These are phyloP conservation scores for Hansenula anomala DNA, from an alignment of 1,139 yeast genomes.

Conservation along the genomic window DNA sequence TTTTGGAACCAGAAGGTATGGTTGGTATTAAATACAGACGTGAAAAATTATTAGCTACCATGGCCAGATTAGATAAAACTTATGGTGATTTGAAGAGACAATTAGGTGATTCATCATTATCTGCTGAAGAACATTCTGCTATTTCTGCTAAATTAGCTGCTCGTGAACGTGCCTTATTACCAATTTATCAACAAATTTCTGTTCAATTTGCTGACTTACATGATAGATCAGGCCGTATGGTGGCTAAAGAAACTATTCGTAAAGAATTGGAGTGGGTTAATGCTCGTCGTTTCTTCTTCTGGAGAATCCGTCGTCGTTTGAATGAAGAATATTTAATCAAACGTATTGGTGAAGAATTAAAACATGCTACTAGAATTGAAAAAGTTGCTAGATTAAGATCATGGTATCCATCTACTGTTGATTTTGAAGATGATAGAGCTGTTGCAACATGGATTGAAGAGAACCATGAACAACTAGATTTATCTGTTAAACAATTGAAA, in stretches of 20 bases:
- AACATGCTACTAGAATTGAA: slow-evolving; percentile 66
- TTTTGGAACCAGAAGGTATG: slow-evolving; percentile 98
- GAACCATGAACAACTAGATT: slow-evolving; percentile 60
- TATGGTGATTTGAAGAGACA: slow-evolving; percentile 65
- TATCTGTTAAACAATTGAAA: slow-evolving; percentile 59
- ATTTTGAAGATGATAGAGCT: slow-evolving; percentile 67
- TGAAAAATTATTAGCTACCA: slow-evolving; percentile 82
- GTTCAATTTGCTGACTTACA: slow-evolving; percentile 97
- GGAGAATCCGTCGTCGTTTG: slow-evolving; percentile 96
- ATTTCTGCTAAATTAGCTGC: slow-evolving; percentile 62
- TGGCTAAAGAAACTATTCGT: slow-evolving; percentile 87
- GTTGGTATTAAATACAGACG: slow-evolving; percentile 97
- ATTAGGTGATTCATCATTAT: slow-evolving; percentile 45
- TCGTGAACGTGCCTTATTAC: slow-evolving; percentile 77
- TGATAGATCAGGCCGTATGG: slow-evolving; percentile 96
- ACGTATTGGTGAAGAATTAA: slow-evolving; percentile 63
- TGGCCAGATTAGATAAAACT: slow-evolving; percentile 80
- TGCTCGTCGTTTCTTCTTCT: slow-evolving; percentile 95
- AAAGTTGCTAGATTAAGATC: slow-evolving; percentile 83
- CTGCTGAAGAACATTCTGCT: slow-evolving; percentile 62
- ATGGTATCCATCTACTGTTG: slow-evolving; percentile 74
- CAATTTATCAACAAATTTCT: slow-evolving; percentile 87
- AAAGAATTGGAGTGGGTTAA: slow-evolving; percentile 82
- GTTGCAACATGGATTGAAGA: slow-evolving; percentile 87
- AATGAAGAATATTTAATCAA: slow-evolving; percentile 85